Base-by-base conservation (phyloP, 2,329 filamentous ascomycete species). In the Neofusicoccum cordaticola region DNA sequence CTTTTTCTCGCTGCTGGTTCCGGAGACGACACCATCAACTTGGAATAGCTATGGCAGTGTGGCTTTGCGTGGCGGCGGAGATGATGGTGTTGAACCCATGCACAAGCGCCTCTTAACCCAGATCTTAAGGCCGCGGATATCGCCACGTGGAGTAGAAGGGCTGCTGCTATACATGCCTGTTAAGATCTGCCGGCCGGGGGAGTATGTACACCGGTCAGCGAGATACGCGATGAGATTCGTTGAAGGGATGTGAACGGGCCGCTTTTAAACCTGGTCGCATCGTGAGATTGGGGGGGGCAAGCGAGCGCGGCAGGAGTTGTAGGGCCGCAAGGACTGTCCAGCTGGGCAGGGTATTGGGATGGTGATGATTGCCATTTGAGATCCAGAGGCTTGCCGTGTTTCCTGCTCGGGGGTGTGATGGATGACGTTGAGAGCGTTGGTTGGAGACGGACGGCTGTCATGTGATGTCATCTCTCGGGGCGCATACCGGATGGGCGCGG, bases 391-490 rank as follows among this genome's bases (percentile, higher is more conserved):
- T 17, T 34, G 56, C 56, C 56, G 56, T 42, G 42, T 60, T 47
- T 60, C 56, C 42, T 60, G 56, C 41, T 47, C 47, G 27, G 41
- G 19, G 8, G 31, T 47, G 42, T 8, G 42, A 47, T 34, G 31
- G 5, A 57, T 57, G 53, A 57, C 53, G 53, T 57, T 57, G 39
- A 19, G 39, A 22, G n/a, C 53, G 22, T 4, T 60, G 56, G 56
- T 60, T 60, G 56, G 56, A 60, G 56, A 31, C n/a, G 2, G 37
- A 9, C 12, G 56, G 42, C 27, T n/a, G 27, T 47, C 41, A 60
- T 60, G 56, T 60, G 56, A 60, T 60, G 56, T 60, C 56, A 60
- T 60, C 15, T 15, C n/a, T 19, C 56, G 56, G 56, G 22, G 56
- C 42, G 56, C 6, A 60, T 47, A 37, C 41, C 56, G 17, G 22